Conservation (phyloP, 2,329 filamentous ascomycete genomes). For the Aspergillus sp. region DNA sequence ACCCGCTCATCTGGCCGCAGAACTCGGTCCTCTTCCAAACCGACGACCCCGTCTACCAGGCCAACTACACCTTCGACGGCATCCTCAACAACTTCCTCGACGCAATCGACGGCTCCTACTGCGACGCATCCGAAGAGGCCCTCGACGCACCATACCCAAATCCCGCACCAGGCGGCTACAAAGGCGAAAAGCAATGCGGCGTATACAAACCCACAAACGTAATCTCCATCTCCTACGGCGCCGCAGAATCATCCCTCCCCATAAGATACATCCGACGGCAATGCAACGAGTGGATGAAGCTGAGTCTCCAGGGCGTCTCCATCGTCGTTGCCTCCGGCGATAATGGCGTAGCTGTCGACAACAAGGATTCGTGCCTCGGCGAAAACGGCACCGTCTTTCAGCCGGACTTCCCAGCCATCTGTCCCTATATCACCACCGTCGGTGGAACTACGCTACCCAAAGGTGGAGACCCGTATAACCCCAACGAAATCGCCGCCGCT, state of each 20-base stretch:
- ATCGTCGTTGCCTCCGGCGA: constrained; percentile 34
- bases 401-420: constrained; percentile 51
- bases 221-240: constrained; percentile 58
- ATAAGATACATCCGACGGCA: constrained; percentile 53
- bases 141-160: constrained; percentile 56
- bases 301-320: constrained; percentile 40
- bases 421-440: constrained; percentile 54
- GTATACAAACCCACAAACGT: constrained; percentile 58
- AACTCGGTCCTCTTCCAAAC: constrained; percentile 52
- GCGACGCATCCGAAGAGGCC: constrained; percentile 50
- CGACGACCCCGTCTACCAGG: constrained; percentile 48
- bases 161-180: constrained; percentile 50
- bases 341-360: constrained; percentile 24
- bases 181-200: constrained; percentile 40
- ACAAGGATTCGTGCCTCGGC: constrained; percentile 41
- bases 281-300: constrained; percentile 52
- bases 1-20: constrained; percentile 50
- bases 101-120: constrained; percentile 54
- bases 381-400: constrained; percentile 47
- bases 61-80: constrained; percentile 27
- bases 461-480: not conserved
- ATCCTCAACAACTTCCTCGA: constrained; percentile 52
- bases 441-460: constrained; percentile 39
- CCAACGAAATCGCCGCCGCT: not conserved
- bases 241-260: constrained; percentile 55